Evolutionary conservation across 2,329 filamentous ascomycete genomes (phyloP), one percentile per base, ranked within the genome.

Genomic region (Colletotrichum sidae): DNA sequence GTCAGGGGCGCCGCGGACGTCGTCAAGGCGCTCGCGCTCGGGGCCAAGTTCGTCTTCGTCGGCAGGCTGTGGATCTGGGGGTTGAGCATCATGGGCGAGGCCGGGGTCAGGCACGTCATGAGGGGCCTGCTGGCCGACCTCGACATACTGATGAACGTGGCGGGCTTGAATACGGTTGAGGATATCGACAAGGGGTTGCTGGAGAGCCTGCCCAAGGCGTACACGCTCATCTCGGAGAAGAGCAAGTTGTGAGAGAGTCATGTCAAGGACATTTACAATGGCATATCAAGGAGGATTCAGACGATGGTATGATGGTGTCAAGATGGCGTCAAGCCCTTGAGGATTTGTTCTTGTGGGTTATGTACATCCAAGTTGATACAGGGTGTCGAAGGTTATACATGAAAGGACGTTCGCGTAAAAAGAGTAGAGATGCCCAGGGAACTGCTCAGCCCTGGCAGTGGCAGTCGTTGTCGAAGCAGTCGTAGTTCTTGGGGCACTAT

Each of bases 1-100:
- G 81, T 90, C 17, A 81, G 84, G 25, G 79, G 84, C 37, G 87
- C 86, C 2, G 85, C 85, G 0, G 87, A 89, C 68, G 81, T 88
- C 1, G 77, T 88, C 54, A 88, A 88, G 70, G 85, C 85, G 0
- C 73, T 89, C 7, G 86, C 84, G 11, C 69, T 89, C 2, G 86
- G 87, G 0, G 87, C 86, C 0, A 86, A 80, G 15, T 85, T 83
- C 5, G 86, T 84, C 35, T 88, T 89, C 59, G 78, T 90, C 0
- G 87, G 88, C 0, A 73, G 88, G 7, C 78, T 89, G 3, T 89
- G 85, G 81, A 79, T 90, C 25, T 90, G 67, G 65, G 67, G 67
- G 5, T 9, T 70, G 65, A 67, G 69, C 12, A 46, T 63, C 6
- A 69, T 66, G 62, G 62, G 62, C 1, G 62, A 65, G 52, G 46